phyloP scores from a whole-genome alignment of 2,329 filamentous ascomycete species.

The Botrytis sinoallii region DNA sequence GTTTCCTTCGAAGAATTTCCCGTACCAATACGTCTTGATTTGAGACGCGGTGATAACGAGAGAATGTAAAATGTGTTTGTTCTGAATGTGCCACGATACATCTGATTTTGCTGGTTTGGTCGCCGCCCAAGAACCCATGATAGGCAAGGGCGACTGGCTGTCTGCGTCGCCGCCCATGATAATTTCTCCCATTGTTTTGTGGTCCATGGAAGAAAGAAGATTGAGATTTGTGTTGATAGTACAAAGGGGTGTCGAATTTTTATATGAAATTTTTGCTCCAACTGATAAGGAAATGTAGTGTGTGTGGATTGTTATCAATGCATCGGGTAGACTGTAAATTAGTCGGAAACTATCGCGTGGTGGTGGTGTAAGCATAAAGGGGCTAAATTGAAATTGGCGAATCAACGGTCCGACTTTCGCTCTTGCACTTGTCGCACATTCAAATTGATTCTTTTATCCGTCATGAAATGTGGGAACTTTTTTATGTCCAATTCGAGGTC shows the following conservation, averaged over 20 bases:
- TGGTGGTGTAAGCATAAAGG: not conserved
- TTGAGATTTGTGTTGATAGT: not conserved
- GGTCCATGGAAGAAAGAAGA: not conserved
- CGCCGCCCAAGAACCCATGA: not conserved
- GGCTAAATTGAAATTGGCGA: conserved; percentile 1
- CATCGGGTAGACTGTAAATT: not conserved
- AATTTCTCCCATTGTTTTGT: not conserved
- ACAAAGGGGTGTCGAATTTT: not conserved
- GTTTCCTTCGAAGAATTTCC: not conserved
- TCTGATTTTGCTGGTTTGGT: not conserved
- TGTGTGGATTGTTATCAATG: conserved; percentile 4
- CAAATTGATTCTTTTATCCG: conserved; percentile 80
- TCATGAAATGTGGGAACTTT: conserved; percentile 84
- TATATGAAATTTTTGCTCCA: not conserved
- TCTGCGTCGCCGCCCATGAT: not conserved
- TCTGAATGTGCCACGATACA: not conserved
- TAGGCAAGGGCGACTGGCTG: not conserved
- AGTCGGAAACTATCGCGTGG: conserved; percentile 6
- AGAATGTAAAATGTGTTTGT: conserved; percentile 8
- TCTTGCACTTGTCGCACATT: conserved; percentile 86
- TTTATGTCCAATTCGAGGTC: conserved; percentile 63
- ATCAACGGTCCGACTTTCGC: not conserved
- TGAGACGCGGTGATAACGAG: not conserved
- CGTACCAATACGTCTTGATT: conserved; percentile 5
- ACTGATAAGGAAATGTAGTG: conserved; percentile 1